Evolutionary conservation across 164 flowering plant genomes (phyloP), one percentile per base, ranked within the genome.

Genomic region (Tetracentron sinense): DNA sequence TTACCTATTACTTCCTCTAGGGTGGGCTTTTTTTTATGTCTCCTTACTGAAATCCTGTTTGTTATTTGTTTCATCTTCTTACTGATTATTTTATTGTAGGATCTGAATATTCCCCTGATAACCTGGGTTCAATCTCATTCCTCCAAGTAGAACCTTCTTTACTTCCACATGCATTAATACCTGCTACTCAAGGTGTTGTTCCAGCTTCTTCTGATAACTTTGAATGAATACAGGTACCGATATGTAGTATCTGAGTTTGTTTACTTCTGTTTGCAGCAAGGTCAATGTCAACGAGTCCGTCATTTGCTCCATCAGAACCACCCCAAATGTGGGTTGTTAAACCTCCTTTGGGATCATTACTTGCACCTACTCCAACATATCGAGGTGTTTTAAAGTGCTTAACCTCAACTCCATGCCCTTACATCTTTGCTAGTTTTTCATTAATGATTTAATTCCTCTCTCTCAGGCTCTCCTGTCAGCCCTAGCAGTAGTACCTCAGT

Each of bases 361-460:
- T 83, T 42, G 75, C 85, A 56, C 81, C 83, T 59, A 75, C 83
- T 68, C 88, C 90, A 21, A 60, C 47, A 47, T 52, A 72, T 67
- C 70, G 56, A 68, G 89, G 96, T 87, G 67, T 20, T 31, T 60
- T 30, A 19, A 58, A 22, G 42, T 4, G 23, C 64, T 49, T 55
- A 57, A n/a, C 30, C 56, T 62, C 61, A 60, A 30, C 20, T 46
- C 19, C 42, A 31, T 50, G 44, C 17, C 58, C 11, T 50, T 66
- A 4, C 20, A 19, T 23, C 23, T 50, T 33, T 15, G 42, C 25
- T 26, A 58, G 33, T 20, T 69, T n/a, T n/a, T n/a, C n/a, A 29
- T 23, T 67, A 29, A 14, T 17, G 42, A 42, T n/a, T 48, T 29
- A 17, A 20, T 42, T 58, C 31, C 44, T 62, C 31, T 30, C 20